These are phyloP conservation scores for Eucalyptus paniculata DNA, from an alignment of 345 rosid species.

Conservation along the genomic window DNA sequence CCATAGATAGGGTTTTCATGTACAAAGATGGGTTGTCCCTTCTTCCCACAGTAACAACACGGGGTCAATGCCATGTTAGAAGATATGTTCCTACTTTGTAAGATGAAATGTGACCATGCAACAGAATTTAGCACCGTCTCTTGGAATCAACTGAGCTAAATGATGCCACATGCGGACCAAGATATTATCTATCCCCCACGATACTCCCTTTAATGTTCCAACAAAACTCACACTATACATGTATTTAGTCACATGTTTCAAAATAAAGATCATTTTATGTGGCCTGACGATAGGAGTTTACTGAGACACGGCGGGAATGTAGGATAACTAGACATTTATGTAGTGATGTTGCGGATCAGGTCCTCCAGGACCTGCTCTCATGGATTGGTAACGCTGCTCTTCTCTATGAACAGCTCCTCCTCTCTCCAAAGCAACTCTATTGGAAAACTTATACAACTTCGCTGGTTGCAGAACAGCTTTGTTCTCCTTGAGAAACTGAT, in stretches of 20 bases:
- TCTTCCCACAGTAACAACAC: not conserved
- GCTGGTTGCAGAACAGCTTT: not conserved
- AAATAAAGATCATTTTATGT: not conserved
- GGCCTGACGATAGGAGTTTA: not conserved
- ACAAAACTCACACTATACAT: not conserved
- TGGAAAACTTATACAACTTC: not conserved
- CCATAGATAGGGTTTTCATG: not conserved
- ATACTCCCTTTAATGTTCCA: not conserved
- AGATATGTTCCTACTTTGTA: not conserved
- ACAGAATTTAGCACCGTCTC: not conserved
- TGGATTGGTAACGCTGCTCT: not conserved
- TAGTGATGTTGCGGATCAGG: constrained; percentile 40
- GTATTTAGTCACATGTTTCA: not conserved
- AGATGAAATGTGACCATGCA: not conserved
- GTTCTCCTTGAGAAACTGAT: not conserved
- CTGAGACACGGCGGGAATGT: not conserved
- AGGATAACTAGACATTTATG: not conserved
- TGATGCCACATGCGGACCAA: not conserved
- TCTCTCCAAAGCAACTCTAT: not conserved
- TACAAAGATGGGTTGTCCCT: not conserved
- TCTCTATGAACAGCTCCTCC: not conserved
- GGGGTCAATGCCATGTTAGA: not conserved
- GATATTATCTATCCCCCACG: not conserved
- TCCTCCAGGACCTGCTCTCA: constrained; percentile 39
- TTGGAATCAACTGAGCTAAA: not conserved